Base-by-base conservation (phyloP, 1,284 basidiomycete genomes). In the Tylopilus sp. region DNA sequence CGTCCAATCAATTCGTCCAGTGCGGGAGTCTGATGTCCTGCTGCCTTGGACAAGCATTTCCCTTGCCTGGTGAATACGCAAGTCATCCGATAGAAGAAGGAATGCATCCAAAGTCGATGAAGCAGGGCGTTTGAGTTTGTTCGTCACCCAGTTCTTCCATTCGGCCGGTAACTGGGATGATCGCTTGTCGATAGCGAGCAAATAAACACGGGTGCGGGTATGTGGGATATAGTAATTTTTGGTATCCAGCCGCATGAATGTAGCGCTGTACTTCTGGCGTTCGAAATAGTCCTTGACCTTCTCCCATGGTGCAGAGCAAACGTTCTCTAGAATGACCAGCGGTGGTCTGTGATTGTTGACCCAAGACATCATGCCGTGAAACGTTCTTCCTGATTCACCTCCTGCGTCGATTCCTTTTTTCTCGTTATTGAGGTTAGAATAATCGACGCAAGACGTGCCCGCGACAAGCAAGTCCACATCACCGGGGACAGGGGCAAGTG, bases 381-480 rank as follows among this genome's bases (percentile, higher is more conserved):
- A 94, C 0, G 89, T 94, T 19, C 86, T 75, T n/a, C 92, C 92
- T 8, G 90, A 94, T 67, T 96, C 92, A 40, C 93, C 92, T 53
- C 87, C 84, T 11, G 77, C 89, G 41, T 92, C 84, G 34, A 96
- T 89, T 40, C 82, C 87, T 67, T 97, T 92, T 67, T 93, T 93
- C 65, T 89, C 82, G 60, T 92, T 96, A 70, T 97, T 97, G 46
- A 97, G 78, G 59, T 89, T 91, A 13, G 95, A 97, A 61, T 96
- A 97, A 67, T 97, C 95, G 56, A 97, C 94, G 57, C 94, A 97
- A 7, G 92, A 96, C 0, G 94, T 97, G 18, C 94, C 94, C 1
- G 94, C 94, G 47, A 97, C 81, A 16, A 95, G 76, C 34, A 95
- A 71, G 66, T 97, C 95, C 9, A 94, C 91, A 58, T 96, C 84